Evolutionary conservation across 495 filamentous ascomycete genomes (phyloP), one percentile per base, ranked within the genome.

Genomic region (Talaromyces stipitatus): DNA sequence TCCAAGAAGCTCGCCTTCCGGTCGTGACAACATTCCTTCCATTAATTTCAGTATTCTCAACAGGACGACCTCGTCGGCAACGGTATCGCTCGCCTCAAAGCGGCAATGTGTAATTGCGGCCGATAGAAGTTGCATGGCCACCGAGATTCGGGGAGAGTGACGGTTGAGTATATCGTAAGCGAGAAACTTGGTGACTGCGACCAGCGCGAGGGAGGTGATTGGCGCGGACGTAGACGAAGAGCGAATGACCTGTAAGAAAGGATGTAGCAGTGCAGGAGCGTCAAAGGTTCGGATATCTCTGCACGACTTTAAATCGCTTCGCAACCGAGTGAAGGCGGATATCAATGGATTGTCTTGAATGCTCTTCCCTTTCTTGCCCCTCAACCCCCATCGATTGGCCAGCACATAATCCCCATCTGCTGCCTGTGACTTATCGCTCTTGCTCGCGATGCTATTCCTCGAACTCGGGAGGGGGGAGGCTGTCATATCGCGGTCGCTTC

Each of bases 271-370:
- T 3, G 92, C 84, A 9, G 92, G 88, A 0, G 91, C 89, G 74
- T 97, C 92, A 65, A 97, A 96, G 29, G 77, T 78, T 65, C 85
- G 82, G 50, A 99, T 95, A 71, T 97, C 90, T 89, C 85, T 91
- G 64, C 91, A 95, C n/a, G 82, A 85, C 61, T 90, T 89, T 64
- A 99, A 79, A 73, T 97, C 95, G 61, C 83, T 87, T 57, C 95
- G 81, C 55, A 99, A 72, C 56, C 89, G 85, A 55, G 92, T 90
- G 71, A 99, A 99, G 9, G 91, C 92, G 54, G 89, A 86, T 77
- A 99, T 96, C 61, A 99, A 79, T 32, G 94, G 95, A 66, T 97
- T 97, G 73, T 99, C 94, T 77, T 96, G 90, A 81, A 97, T 89
- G 74, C 91, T 97, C 80, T 91, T 95, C 30, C 94, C 95, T 70